Base-by-base conservation (phyloP, 495 filamentous ascomycete species). In the Lepraria neglecta region DNA sequence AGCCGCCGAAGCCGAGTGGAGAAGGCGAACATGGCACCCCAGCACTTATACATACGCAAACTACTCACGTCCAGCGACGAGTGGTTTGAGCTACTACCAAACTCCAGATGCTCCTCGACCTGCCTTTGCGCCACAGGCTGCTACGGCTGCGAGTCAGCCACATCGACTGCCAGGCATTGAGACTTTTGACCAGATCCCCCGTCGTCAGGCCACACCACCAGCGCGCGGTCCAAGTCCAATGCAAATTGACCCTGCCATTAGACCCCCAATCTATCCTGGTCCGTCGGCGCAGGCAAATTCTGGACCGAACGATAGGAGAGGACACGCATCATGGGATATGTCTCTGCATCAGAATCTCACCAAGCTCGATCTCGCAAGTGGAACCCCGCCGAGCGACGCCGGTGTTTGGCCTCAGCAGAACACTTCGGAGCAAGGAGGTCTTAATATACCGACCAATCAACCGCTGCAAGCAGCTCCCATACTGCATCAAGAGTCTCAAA, bases 21-120 rank as follows among this genome's bases (percentile, higher is more conserved):
- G 90, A 62, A 76, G 91, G 60, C 79, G 90, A 52, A 96, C 91
- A 9, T 96, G 91, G 91, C 91, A 96, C 75, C 90, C 89, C 4
- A 88, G 88, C 30, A 88, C 85, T 0, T 85, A 85, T 68, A 75
- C 77, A 11, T 86, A 86, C 69, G 73, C 78, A 6, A 73, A 70
- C 33, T 76, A 82, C 78, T 80, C 72, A 71, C 83, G 76, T 60
- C 85, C 73, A 70, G 85, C 67, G 62, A 90, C 78, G 64, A 89
- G 77, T 72, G 80, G 77, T 28, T 67, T 82, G 61, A 79, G 72
- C 61, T 82, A 77, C 65, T 80, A 82, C 66, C 84, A 83, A 71
- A 87, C 81, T 0, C 78, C 82, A 4, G 82, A 85, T 50, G 78
- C 79, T 24, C 83, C 73, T 44, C 80, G 72, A 57, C 76, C 82